Base-by-base conservation (phyloP, 129 eudicot species). In the Flaveria bidentis region DNA sequence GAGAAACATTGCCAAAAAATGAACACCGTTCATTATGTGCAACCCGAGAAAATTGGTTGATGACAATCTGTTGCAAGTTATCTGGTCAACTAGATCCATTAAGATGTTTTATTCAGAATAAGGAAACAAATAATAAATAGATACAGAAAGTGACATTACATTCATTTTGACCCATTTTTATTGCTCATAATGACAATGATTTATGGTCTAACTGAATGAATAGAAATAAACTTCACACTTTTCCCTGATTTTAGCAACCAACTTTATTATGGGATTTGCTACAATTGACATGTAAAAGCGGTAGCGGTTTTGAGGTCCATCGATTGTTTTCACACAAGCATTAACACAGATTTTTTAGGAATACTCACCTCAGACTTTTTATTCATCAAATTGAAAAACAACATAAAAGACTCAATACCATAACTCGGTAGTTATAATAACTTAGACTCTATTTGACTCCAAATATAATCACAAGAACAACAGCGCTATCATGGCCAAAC, bases 1-100 rank as follows among this genome's bases (percentile, higher is more conserved):
- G 92, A 57, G 91, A 25, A 72, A 91, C 96, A 74, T 94, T 91
- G 23, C 99, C 97, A 63, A 94, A 76, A 82, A 91, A 91, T 3
- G 87, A 85, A 42, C 96, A 91, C 33, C 90, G 84, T 55, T 86
- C 92, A 76, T 91, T 87, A 66, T 70, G 85, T 1, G 91, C 93
- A 83, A 91, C 97, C 26, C 96, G 88, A 4, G 97, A 79, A 78
- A 94, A 94, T 76, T 94, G 99, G 84, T 94, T 94, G 81, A 78
- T 87, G 73, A 94, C 99, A 82, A 88, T 87, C 98, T 94, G 98
- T 87, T 88, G 87, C 89, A 90, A 85, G 71, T 51, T 82, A 84
- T 85, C 87, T 85, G 90, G 88, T 86, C 83, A 77, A 83, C 80
- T 77, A 85, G 80, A 76, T 83, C 82, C 84, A 82, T 78, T 76